Evolutionary conservation across 1,284 basidiomycete species (phyloP), one percentile per base, ranked within the genome.

Genomic region (Athelia sp.): DNA sequence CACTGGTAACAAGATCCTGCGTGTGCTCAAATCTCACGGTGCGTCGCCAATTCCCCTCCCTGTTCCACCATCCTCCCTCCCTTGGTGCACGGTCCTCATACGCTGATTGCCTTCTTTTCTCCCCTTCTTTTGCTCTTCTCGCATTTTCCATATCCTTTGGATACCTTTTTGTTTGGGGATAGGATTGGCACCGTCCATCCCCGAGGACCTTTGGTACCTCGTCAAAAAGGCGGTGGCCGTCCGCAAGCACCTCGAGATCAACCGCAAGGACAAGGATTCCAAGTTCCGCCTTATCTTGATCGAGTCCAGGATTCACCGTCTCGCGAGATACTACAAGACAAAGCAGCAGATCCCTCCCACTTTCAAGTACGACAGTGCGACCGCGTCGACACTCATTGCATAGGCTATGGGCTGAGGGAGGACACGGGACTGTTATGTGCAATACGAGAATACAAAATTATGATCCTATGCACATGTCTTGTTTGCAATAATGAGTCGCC

Each of bases 191-290:
- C 95, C 95, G 65, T 82, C 87, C 75, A 93, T 98, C 78, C 96
- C 96, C 63, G 96, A 99, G 85, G 96, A 98, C 82, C 88, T 98
- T 55, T 98, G 93, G 89, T 89, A 94, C 84, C 87, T 98, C 71
- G 90, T 98, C 83, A 98, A 98, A 88, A 98, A 98, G 87, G 96
- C 95, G 70, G 95, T 98, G 69, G 82, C 91, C 61, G 93, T 99
- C 68, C 93, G 96, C 76, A 98, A 98, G 84, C 96, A 98, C 77
- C 85, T 99, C 62, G 93, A 98, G 76, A 82, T 84, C 64, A 98
- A 98, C 90, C 88, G 96, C 69, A 97, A 95, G 75, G 96, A 98
- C 83, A 94, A 92, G 81, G 93, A 89, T 74, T 93, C 91, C 75
- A 98, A 98, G 79, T 98, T 98, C 84, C 89, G 91, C 69, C 84